Evolutionary conservation across 2,329 filamentous ascomycete genomes (phyloP), one percentile per base, ranked within the genome.

Genomic region (Scytalidium sp.): DNA sequence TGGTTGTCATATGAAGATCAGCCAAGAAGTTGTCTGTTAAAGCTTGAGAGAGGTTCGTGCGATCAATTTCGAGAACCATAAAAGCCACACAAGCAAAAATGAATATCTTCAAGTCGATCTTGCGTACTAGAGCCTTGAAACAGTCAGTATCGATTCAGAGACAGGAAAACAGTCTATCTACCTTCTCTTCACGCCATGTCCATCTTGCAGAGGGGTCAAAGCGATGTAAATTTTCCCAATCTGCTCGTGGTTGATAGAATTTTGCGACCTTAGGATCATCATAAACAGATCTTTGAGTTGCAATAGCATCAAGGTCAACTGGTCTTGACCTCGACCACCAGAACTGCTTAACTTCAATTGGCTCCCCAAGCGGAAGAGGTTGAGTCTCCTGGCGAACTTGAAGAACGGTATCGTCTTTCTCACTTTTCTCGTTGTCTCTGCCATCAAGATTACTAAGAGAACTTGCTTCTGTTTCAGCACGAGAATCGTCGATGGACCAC

Each of bases 1-100:
- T 64, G 0, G 50, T 67, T 67, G 43, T 70, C 75, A 74, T 49
- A 2, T 62, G 55, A 8, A 74, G 60, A 42, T 81, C 83, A 54
- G 63, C 67, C 3, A 86, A 66, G 67, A 86, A 75, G 51, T 81
- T 82, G 60, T 84, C 81, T 0, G 78, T 79, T n/a, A 80, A 67
- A 6, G 80, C 82, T 58, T 81, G 80, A 3, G 55, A 52, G 9
- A 84, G 70, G 57, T 84, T 85, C 23, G 75, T 75, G 19, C 81
- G 70, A 61, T 84, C 80, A 23, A 84, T 68, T 54, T 84, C 77
- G 3, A 84, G 70, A 1, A 75, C 76, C 52, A 83, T 81, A 60
- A 84, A 83, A 60, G 81, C 82, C 25, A 82, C 51, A 60, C 69
- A 70, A 5, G 49, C 57, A 23, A 58, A 64, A 19, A 61, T 29